phyloP scores from a whole-genome alignment of 768 basidiomycete genomes.

The Filobasidium floriforme region DNA sequence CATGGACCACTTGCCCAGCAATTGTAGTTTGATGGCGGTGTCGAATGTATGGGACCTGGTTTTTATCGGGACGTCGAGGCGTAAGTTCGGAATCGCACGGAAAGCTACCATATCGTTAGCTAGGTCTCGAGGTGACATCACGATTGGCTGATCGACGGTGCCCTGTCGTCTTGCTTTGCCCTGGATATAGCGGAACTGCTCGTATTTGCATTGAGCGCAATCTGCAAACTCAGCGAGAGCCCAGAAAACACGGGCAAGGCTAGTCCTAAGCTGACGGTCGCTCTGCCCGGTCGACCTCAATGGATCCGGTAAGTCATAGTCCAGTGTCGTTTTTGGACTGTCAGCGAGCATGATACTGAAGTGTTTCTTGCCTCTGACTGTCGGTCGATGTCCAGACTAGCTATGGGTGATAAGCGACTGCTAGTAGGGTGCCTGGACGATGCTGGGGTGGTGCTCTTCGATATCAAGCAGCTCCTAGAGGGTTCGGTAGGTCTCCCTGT shows the following conservation, averaged over 20 bases:
- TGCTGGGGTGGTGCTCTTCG: slow-evolving; percentile 12
- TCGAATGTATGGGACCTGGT: slow-evolving; percentile 38
- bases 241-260: slow-evolving; percentile 26
- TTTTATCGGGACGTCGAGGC: slow-evolving; percentile 28
- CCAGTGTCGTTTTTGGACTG: not conserved
- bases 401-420: slow-evolving; percentile 24
- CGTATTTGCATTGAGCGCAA: slow-evolving; percentile 31
- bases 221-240: slow-evolving; percentile 29
- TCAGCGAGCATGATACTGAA: too few species aligned
- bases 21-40: slow-evolving; percentile 37
- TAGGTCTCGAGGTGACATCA: too few species aligned
- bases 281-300: slow-evolving; percentile 32
- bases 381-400: slow-evolving; percentile 8
- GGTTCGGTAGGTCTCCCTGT: slow-evolving; percentile 25
- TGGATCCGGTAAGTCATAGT: slow-evolving; percentile 29
- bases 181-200: slow-evolving; percentile 29
- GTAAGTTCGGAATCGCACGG: slow-evolving; percentile 19
- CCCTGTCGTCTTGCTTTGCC: too few species aligned
- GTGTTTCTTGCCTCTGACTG: too few species aligned
- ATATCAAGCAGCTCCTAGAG: slow-evolving; percentile 30
- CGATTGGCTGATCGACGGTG: not conserved
- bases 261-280: slow-evolving; percentile 20
- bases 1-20: slow-evolving; percentile 34
- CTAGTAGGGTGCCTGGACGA: slow-evolving; percentile 1
- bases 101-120: not conserved